phyloP scores from a whole-genome alignment of 306 rosid genomes.

The Neltuma alba region DNA sequence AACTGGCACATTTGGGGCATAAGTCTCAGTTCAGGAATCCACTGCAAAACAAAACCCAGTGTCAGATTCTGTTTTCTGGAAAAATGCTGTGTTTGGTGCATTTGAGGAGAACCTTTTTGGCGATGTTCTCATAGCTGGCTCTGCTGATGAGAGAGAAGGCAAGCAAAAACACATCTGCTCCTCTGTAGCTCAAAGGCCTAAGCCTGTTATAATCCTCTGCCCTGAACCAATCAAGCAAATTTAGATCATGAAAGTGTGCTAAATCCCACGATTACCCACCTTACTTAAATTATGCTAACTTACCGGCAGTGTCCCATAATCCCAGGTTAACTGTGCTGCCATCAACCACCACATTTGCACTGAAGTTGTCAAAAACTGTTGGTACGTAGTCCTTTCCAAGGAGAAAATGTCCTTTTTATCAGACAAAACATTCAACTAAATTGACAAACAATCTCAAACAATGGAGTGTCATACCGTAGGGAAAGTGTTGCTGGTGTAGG shows the following conservation, averaged over 20 bases:
- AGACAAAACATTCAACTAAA: neutral
- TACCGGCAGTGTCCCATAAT: conserved; percentile 96
- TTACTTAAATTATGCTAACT: conserved; percentile 8
- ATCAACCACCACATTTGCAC: conserved; percentile 97
- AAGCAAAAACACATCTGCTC: conserved; percentile 91
- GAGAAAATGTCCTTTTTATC: conserved; percentile 2
- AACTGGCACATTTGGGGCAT: conserved; percentile 76
- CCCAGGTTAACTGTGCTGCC: conserved; percentile 93
- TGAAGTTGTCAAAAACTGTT: conserved; percentile 90
- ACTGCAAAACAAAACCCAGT: conserved; percentile 48
- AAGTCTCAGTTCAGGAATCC: conserved; percentile 85
- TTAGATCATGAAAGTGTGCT: conserved; percentile 6
- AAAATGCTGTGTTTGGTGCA: neutral
- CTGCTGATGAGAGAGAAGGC: conserved; percentile 94
- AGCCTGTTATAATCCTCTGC: conserved; percentile 95
- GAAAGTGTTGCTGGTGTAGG: conserved; percentile 89
- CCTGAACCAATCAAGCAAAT: conserved; percentile 52
- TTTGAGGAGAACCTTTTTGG: conserved; percentile 68
- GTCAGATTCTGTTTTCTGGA: conserved; percentile 24
- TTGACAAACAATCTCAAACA: conserved; percentile 4
- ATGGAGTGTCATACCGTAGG: conserved; percentile 59
- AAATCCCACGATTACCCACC: neutral
- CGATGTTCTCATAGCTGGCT: conserved; percentile 92
- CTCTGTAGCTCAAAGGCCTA: conserved; percentile 95
- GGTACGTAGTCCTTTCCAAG: conserved; percentile 80